These are phyloP conservation scores for Cryoendolithus antarcticus DNA, from an alignment of 2,329 filamentous ascomycete species.

Conservation along the genomic window DNA sequence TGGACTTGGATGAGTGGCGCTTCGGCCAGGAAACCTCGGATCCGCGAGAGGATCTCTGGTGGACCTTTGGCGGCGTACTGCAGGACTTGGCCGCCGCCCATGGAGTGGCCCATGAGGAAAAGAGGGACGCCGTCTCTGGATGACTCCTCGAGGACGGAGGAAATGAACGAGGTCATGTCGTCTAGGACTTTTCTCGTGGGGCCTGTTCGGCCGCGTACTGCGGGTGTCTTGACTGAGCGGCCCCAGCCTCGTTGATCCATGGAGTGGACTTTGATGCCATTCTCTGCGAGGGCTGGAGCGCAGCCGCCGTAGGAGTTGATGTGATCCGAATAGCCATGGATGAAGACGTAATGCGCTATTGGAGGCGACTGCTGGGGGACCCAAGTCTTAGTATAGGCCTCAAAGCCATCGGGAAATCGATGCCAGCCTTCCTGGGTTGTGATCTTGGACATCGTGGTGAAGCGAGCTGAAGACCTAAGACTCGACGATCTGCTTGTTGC, in stretches of 20 bases:
- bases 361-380: conserved; percentile 33
- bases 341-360: conserved; percentile 63
- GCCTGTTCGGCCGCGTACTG: conserved; percentile 61
- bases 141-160: conserved; percentile 34
- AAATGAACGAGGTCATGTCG: conserved; percentile 68
- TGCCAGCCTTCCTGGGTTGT: conserved; percentile 39
- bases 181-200: conserved; percentile 58
- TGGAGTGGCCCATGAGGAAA: conserved; percentile 82
- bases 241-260: conserved; percentile 91
- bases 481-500: too few relatives aligned
- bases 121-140: conserved; percentile 37
- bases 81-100: conserved; percentile 73
- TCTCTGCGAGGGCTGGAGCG: conserved; percentile 55
- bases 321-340: conserved; percentile 88
- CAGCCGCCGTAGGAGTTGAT: conserved; percentile 62
- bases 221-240: conserved; percentile 48
- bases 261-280: conserved; percentile 61
- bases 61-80: conserved; percentile 41
- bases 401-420: conserved; percentile 38
- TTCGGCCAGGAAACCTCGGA: conserved; percentile 65
- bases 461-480: not conserved
- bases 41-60: conserved; percentile 41
- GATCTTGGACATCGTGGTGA: conserved; percentile 4
- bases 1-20: conserved; percentile 69
- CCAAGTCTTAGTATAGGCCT: conserved; percentile 52